Conservation (phyloP, 495 filamentous ascomycete genomes). For the Aspergillus cavernicola region DNA sequence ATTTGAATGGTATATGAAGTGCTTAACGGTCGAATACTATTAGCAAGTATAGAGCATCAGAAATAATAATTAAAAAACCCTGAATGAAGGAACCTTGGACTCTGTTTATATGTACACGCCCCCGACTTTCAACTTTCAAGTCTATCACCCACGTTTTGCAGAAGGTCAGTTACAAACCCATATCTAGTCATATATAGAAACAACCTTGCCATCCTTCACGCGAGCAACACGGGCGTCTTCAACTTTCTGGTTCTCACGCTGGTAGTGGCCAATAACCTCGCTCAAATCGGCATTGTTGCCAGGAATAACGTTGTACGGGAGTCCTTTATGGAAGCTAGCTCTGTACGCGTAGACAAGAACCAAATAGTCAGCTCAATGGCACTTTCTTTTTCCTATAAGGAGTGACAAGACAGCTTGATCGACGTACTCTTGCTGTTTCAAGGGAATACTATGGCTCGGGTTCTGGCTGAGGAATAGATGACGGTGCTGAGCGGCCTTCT, state of each 20-base stretch:
- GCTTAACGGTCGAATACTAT: too few relatives aligned
- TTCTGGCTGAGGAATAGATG: conserved; percentile 59
- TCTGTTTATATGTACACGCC: conserved; percentile 42
- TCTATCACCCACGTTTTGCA: conserved; percentile 22
- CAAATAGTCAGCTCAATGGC: conserved; percentile 7
- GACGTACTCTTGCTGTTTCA: conserved; percentile 70
- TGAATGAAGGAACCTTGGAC: conserved; percentile 9
- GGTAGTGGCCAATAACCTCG: conserved; percentile 59
- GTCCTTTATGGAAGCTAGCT: conserved; percentile 53
- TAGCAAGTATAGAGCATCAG: too few relatives aligned
- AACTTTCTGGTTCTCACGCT: conserved; percentile 51
- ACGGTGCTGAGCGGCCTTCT: conserved; percentile 66
- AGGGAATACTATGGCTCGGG: conserved; percentile 40
- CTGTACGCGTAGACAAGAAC: conserved; percentile 30
- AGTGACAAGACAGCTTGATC: background rate
- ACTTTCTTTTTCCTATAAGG: background rate
- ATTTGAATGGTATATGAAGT: too few relatives aligned
- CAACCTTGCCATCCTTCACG: conserved; percentile 43
- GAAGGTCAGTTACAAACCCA: conserved; percentile 16
- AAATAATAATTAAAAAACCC: too few relatives aligned
- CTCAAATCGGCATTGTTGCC: conserved; percentile 59
- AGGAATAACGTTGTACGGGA: conserved; percentile 61
- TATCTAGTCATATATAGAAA: conserved; percentile 41
- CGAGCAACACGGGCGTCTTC: conserved; percentile 46
- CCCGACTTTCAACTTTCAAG: conserved; percentile 24